Percentiles rank a stretch among this genome's conserved stretches.
These are phyloP conservation scores for Rhodosorus marinus DNA, from an alignment of 23 red algal species.

Conservation along the genomic window DNA sequence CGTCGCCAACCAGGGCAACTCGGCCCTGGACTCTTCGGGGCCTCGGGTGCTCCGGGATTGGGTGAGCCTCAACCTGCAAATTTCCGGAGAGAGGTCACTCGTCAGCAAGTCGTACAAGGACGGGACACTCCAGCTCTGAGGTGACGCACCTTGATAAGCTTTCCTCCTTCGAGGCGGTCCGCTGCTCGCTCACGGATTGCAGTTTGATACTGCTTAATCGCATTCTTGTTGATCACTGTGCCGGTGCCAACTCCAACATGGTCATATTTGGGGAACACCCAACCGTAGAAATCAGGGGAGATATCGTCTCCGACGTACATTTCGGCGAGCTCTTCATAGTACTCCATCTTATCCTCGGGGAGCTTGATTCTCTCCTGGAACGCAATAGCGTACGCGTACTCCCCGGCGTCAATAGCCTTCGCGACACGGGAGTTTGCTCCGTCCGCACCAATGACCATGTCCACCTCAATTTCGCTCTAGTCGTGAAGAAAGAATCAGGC, in stretches of 20 bases:
- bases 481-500: no score
- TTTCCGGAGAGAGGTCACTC: no score
- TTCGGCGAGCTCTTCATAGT: constrained; percentile 96
- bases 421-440: constrained; percentile 95
- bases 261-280: constrained; percentile 99
- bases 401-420: constrained; percentile 91
- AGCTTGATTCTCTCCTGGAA: constrained; percentile 99
- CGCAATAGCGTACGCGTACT: constrained; percentile 94
- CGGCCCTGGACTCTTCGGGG: constrained; percentile 74
- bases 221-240: constrained; percentile 75
- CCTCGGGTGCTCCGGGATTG: constrained; percentile 96
- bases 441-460: constrained; percentile 92
- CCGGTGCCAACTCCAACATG: constrained; percentile 97
- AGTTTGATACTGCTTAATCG: constrained; percentile 92
- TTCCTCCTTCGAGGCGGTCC: constrained; percentile 59
- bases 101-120: no score
- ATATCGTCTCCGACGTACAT: constrained; percentile 99
- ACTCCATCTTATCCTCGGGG: constrained; percentile 90
- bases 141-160: constrained; percentile 96
- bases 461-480: constrained; percentile 22
- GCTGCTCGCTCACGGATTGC: constrained; percentile 93
- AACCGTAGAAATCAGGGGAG: constrained; percentile 95
- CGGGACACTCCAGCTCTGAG: no score
- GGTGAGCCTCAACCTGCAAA: constrained; percentile 97
- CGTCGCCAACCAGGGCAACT: constrained; percentile 91